Evolutionary conservation across 306 rosid species (phyloP), one percentile per base, ranked within the genome.

Genomic region (Lathyrus oleraceus): DNA sequence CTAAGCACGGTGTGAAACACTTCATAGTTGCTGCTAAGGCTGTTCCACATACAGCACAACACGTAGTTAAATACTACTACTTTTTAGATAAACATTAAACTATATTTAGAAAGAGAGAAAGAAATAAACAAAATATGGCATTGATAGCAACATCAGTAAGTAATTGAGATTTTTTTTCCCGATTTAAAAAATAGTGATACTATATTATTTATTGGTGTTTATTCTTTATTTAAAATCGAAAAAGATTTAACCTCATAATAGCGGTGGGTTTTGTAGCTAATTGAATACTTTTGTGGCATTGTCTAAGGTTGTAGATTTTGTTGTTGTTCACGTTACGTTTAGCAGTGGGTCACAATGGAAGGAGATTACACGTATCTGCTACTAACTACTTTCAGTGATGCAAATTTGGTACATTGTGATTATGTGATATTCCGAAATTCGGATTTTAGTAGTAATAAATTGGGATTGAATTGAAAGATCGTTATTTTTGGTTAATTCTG

Each of bases 11-110:
- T 9, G 11, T 38, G 81, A 70, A 71, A 62, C 77, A 23, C 77
- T 74, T 67, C 92, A 83, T 89, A 13, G 28, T 74, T 71, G 44
- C 60, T 32, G 76, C 54, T 17, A 61, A 17, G n/a, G 48, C 73
- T 58, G 70, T 76, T 62, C 71, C 79, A 70, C 83, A 17, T 49
- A 56, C 74, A 68, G 23, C 12, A 67, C 49, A 73, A 47, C 27
- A 32, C 42, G 38, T 38, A 4, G 66, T 64, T 83, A 79, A 63
- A 69, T 76, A 74, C 52, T 42, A 6, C n/a, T 19, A 56, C 69
- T 16, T 65, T 67, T 36, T 1, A 13, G 45, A 20, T 53, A 20
- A 21, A 53, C 30, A 53, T 20, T 21, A 4, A 53, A 21, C 13
- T 17, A 21, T 10, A 4, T 53, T 4, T 4, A n/a, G 30, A 21